Evolutionary conservation across 2,329 filamentous ascomycete genomes (phyloP), one percentile per base, ranked within the genome.

Genomic region (Paraphoma sp.): DNA sequence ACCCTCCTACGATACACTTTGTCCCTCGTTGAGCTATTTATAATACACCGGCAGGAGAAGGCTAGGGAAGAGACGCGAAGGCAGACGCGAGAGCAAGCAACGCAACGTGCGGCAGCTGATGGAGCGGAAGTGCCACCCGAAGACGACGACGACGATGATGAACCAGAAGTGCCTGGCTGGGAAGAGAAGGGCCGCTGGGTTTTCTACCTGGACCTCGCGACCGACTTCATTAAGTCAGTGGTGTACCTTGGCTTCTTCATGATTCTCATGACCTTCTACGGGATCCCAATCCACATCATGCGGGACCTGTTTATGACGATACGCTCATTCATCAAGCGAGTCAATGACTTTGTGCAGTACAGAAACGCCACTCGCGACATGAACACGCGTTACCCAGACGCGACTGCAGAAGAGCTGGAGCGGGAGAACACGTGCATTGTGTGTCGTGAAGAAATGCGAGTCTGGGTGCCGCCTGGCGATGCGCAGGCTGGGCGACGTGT

Each of bases 351-450:
- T 63, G 80, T 97, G 62, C 88, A 92, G 57, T 99, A 98, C 75
- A 89, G 93, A 54, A 92, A 92, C 69, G 95, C 95, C 2, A 93
- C 96, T 3, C 86, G 90, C 64, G 92, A 98, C 73, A 98, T 99
- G 93, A 95, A 96, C 71, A 86, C 87, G 57, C 82, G 87, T 68
- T 98, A 97, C 73, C 90, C 91, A 4, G 95, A 99, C 74, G 95
- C 95, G 1, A 97, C 91, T 1, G 84, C 86, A 1, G 92, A 96
- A 64, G 94, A 99, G 63, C 86, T 99, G 23, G 82, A 83, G 29
- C 85, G 91, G 47, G 94, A 97, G 73, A 92, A 96, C 69, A 96
- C 95, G 2, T 99, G 95, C 76, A 99, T 99, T 67, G 97, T 99
- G 53, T 99, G 95, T 76, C 88, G 95, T 58, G 95, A 99, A 75